Evolutionary conservation across 2,329 filamentous ascomycete species (phyloP).

Genomic region (Clonostachys sp.): DNA sequence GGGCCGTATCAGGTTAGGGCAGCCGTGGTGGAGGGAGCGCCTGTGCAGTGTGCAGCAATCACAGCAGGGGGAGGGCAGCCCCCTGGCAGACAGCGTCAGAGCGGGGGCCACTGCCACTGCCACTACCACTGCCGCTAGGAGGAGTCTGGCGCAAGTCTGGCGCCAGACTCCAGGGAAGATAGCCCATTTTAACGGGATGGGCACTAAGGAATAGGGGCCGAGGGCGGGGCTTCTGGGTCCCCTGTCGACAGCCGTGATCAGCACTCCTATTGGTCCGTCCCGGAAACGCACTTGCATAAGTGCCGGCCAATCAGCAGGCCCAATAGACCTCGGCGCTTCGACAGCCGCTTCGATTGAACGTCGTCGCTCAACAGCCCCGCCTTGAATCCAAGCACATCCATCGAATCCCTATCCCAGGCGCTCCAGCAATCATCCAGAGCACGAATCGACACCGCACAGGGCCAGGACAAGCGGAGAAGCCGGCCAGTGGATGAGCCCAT

Average conservation of each 20-base stretch:
- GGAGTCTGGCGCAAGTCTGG: background rate
- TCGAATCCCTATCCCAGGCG: too few species aligned
- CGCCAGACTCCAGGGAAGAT: background rate
- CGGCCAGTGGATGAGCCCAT: too few species aligned
- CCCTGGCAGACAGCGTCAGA: too few species aligned
- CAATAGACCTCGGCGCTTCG: constrained; percentile 4
- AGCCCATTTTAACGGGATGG: background rate
- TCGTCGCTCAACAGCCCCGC: background rate
- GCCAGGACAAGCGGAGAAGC: too few species aligned
- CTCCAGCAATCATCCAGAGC: too few species aligned
- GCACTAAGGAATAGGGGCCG: constrained; percentile 1
- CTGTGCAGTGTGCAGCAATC: too few species aligned
- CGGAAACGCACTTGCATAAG: constrained; percentile 1
- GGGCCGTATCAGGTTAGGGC: too few species aligned
- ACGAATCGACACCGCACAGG: too few species aligned
- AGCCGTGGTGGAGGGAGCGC: too few species aligned
- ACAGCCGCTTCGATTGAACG: constrained; percentile 6
- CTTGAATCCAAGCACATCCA: too few species aligned
- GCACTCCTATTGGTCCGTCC: constrained; percentile 1
- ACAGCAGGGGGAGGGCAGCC: too few species aligned
- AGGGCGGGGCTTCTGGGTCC: background rate
- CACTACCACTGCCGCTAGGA: background rate
- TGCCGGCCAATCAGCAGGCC: constrained; percentile 2
- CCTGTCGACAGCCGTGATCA: constrained; percentile 3
- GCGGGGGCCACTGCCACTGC: too few species aligned